These are phyloP conservation scores for Acacia pycnantha DNA, from an alignment of 331 rosid genomes.

Conservation along the genomic window DNA sequence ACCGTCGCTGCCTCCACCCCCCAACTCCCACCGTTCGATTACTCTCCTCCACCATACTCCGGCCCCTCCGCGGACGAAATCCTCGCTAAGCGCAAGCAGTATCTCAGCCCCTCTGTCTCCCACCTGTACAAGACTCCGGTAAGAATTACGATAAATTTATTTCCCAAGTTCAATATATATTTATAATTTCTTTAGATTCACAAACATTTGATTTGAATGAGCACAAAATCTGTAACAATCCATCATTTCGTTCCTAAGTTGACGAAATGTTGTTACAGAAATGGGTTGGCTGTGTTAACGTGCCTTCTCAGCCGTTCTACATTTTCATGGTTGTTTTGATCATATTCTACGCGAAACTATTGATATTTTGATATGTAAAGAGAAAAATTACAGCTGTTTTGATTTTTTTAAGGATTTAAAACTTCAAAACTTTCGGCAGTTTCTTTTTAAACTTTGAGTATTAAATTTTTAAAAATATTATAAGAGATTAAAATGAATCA, in stretches of 20 bases:
- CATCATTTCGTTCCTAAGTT: not conserved
- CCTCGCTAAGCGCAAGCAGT: constrained; percentile 71
- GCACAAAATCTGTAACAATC: not conserved
- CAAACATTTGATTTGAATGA: not conserved
- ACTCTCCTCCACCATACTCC: constrained; percentile 65
- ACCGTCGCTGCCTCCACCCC: constrained; percentile 1
- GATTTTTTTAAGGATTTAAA: too few relatives aligned
- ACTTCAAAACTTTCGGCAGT: too few relatives aligned
- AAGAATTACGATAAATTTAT: constrained; percentile 9
- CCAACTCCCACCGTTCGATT: constrained; percentile 66
- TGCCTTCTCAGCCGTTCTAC: too few relatives aligned
- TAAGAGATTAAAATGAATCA: too few relatives aligned
- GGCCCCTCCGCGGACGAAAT: constrained; percentile 74
- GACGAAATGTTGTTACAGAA: not conserved
- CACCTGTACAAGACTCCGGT: constrained; percentile 72
- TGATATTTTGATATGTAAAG: too few relatives aligned
- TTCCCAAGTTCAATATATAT: not conserved
- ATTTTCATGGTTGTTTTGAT: too few relatives aligned
- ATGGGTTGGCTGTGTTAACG: too few relatives aligned
- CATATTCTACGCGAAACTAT: too few relatives aligned
- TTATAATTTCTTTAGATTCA: not conserved
- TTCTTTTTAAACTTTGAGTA: too few relatives aligned
- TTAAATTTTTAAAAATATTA: too few relatives aligned
- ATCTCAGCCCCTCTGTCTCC: constrained; percentile 79
- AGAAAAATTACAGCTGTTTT: too few relatives aligned